Conservation (phyloP, 495 filamentous ascomycete genomes). For the Annulohypoxylon nitens region DNA sequence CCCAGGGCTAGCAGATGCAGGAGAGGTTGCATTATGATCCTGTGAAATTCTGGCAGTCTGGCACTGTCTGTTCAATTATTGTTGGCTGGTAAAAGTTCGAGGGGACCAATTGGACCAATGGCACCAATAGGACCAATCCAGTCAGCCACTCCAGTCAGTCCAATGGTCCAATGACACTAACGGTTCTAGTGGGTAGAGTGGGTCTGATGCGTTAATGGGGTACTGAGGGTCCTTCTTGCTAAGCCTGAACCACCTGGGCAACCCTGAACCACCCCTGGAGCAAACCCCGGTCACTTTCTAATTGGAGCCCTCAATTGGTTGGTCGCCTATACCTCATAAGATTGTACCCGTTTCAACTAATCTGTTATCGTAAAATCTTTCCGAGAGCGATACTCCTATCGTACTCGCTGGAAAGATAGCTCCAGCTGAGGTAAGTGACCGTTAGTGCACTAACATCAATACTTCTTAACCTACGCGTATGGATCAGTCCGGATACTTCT, state of each 20-base stretch:
- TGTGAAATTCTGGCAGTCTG: conserved; percentile 1
- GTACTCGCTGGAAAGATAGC: neutral
- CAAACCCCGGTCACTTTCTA: conserved; percentile 9
- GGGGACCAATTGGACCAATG: no score
- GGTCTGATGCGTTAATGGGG: neutral
- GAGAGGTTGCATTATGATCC: conserved; percentile 39
- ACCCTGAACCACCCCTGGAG: neutral
- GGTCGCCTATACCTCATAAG: conserved; percentile 9
- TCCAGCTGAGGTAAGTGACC: neutral
- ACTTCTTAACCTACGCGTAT: conserved; percentile 1
- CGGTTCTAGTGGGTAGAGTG: neutral
- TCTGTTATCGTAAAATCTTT: conserved; percentile 33
- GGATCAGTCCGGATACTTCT: neutral
- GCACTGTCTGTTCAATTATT: neutral
- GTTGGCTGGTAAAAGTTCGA: conserved; percentile 28
- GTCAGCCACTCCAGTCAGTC: no score
- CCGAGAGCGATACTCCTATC: neutral
- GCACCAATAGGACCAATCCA: no score
- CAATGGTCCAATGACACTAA: no score
- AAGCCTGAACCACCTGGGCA: neutral
- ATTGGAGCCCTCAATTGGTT: conserved; percentile 48
- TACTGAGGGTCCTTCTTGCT: neutral
- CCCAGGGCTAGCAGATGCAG: conserved; percentile 20
- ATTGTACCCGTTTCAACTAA: conserved; percentile 18
- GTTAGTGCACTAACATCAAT: conserved; percentile 40